Evolutionary conservation across 208 protist species (phyloP).

Genomic region (Crithidia brevicula): DNA sequence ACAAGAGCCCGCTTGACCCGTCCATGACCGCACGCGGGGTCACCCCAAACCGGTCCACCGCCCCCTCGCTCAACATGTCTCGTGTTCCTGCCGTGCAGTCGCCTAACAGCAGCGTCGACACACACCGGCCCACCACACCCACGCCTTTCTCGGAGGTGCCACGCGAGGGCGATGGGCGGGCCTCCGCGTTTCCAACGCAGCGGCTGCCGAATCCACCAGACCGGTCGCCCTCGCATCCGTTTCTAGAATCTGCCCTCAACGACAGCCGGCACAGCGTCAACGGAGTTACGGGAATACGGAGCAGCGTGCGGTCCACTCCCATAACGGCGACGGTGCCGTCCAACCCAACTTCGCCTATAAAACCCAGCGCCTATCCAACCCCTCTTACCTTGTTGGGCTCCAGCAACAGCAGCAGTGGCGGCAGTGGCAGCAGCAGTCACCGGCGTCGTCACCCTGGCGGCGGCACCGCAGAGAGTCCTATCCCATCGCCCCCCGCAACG

Average conservation of each 20-base stretch:
- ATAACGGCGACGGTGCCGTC: background rate
- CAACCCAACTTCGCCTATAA: background rate
- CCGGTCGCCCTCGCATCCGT: slow-evolving; percentile 1
- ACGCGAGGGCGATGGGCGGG: background rate
- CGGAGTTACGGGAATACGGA: background rate
- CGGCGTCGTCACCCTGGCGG: background rate
- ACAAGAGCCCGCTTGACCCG: slow-evolving; percentile 12
- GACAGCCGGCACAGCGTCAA: slow-evolving; percentile 7
- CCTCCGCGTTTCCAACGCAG: slow-evolving; percentile 1
- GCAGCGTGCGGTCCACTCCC: slow-evolving; percentile 7
- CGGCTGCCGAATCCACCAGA: slow-evolving; percentile 13
- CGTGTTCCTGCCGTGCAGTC: slow-evolving; percentile 2
- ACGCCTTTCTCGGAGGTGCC: slow-evolving; percentile 6
- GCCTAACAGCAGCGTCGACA: slow-evolving; percentile 11
- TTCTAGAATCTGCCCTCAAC: background rate
- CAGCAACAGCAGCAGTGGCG: slow-evolving; percentile 6
- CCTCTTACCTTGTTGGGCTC: slow-evolving; percentile 13
- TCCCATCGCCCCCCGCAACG: too few relatives aligned
- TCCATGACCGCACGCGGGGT: slow-evolving; percentile 18
- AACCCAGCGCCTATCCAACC: slow-evolving; percentile 1
- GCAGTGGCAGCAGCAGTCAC: background rate
- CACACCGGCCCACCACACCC: slow-evolving; percentile 7
- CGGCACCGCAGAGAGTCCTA: too few relatives aligned
- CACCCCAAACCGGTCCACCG: slow-evolving; percentile 3
- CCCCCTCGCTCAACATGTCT: background rate